Conservation (phyloP, 176 grass and related monocot species). For the Triticum dicoccoides region DNA sequence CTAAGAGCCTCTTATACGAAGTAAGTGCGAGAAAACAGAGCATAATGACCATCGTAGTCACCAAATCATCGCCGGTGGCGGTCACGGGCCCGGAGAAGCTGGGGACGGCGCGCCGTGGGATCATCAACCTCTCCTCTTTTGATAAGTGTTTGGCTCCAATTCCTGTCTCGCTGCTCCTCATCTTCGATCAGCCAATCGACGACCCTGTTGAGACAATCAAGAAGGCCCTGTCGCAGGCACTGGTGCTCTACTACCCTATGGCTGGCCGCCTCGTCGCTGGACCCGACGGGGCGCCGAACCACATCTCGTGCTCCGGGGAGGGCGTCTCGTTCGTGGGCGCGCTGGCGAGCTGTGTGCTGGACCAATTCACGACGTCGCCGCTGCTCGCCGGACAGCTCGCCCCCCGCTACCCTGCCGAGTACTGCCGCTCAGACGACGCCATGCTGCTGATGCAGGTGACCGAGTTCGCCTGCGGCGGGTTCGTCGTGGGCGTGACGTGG, state of each 20-base stretch:
- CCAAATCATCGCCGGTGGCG: too few relatives aligned
- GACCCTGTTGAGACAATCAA: slow-evolving; percentile 14
- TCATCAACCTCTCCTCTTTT: too few relatives aligned
- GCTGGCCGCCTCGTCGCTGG: slow-evolving; percentile 12
- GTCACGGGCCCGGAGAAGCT: too few relatives aligned
- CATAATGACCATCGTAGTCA: too few relatives aligned
- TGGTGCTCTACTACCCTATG: slow-evolving; percentile 26
- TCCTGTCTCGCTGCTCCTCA: background rate
- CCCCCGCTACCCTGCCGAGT: background rate
- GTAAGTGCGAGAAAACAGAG: too few relatives aligned
- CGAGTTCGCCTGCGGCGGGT: slow-evolving; percentile 34
- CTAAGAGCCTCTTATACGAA: too few relatives aligned
- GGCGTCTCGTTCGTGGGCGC: slow-evolving; percentile 27
- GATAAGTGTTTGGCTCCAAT: too few relatives aligned
- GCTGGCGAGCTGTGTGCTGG: background rate
- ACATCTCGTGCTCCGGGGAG: slow-evolving; percentile 19
- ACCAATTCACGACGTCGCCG: background rate
- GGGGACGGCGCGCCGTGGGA: too few relatives aligned
- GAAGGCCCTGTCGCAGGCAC: background rate
- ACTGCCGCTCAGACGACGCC: background rate
- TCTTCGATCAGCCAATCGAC: background rate
- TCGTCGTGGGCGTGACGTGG: slow-evolving; percentile 14
- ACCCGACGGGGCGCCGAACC: background rate
- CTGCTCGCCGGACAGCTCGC: background rate
- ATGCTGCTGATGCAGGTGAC: slow-evolving; percentile 29